Percentiles rank a stretch among this genome's conserved stretches.
These are phyloP conservation scores for Grifola frondosa DNA, from an alignment of 1,284 basidiomycete species.

Conservation along the genomic window DNA sequence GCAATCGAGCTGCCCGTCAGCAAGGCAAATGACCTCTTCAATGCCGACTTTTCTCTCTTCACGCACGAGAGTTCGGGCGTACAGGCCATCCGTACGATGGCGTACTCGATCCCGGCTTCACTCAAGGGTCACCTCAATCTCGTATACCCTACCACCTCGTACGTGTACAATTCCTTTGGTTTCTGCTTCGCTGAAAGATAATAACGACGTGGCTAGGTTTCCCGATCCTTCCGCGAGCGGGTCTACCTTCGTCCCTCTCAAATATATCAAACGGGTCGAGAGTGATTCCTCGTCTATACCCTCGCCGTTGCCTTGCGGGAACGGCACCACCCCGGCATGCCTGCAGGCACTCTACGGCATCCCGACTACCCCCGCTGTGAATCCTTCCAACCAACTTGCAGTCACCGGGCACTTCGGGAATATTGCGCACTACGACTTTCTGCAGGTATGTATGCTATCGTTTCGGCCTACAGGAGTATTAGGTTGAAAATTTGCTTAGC, in stretches of 20 bases:
- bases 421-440: conserved; percentile 49
- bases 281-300: conserved; percentile 11
- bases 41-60: conserved; percentile 39
- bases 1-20: conserved; percentile 35
- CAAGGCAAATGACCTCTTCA: conserved; percentile 38
- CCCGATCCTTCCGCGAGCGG: conserved; percentile 2
- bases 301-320: conserved; percentile 32
- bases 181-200: conserved; percentile 16
- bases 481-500: conserved; percentile 28
- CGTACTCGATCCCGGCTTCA: conserved; percentile 40
- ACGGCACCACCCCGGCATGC: conserved; percentile 52
- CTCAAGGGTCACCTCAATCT: conserved; percentile 38
- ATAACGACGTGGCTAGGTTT: conserved; percentile 1
- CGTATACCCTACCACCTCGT: conserved; percentile 41
- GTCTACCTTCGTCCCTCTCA: conserved; percentile 7
- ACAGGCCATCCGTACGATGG: conserved; percentile 36
- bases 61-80: conserved; percentile 33
- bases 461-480: neutral
- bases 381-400: conserved; percentile 46
- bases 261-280: no score
- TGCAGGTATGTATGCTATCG: conserved; percentile 32
- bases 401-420: conserved; percentile 55
- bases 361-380: conserved; percentile 43
- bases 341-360: conserved; percentile 52
- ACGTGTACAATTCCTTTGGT: neutral